Percentiles rank a stretch among this genome's conserved stretches.
These are phyloP conservation scores for Pseudozyma tsukubaensis DNA, from an alignment of 1,284 basidiomycete genomes.

Conservation along the genomic window DNA sequence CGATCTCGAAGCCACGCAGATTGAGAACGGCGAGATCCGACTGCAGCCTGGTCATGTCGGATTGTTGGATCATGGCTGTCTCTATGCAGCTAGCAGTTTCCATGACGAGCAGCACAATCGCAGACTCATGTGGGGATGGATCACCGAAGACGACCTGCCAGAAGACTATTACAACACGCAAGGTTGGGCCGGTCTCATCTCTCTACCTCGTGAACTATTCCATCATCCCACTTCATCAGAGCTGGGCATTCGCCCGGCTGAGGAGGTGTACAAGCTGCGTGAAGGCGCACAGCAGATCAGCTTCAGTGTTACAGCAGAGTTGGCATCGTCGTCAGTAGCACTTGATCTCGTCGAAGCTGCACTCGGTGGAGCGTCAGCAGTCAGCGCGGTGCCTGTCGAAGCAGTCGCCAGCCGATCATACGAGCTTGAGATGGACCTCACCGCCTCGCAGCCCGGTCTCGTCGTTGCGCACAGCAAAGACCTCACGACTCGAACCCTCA, in stretches of 20 bases:
- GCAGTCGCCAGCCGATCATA: constrained; percentile 23
- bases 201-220: constrained; percentile 52
- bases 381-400: constrained; percentile 6
- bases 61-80: constrained; percentile 52
- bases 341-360: constrained; percentile 10
- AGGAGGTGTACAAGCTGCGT: constrained; percentile 37
- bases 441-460: constrained; percentile 17
- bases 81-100: constrained; percentile 56
- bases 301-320: background rate
- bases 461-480: constrained; percentile 41
- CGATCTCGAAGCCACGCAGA: constrained; percentile 4
- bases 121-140: constrained; percentile 59
- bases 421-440: constrained; percentile 35
- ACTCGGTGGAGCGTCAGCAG: background rate
- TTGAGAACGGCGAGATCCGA: constrained; percentile 16
- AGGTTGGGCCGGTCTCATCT: constrained; percentile 54
- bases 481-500: constrained; percentile 23
- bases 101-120: constrained; percentile 37
- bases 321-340: background rate
- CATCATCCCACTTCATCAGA: constrained; percentile 30
- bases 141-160: constrained; percentile 56
- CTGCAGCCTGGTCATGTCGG: constrained; percentile 28
- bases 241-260: constrained; percentile 38
- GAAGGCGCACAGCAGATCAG: constrained; percentile 16
- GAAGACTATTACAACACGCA: constrained; percentile 48